A percentile compares a stretch with the other conserved stretches of the same genome.
phyloP scores from a whole-genome alignment of 2,329 filamentous ascomycete species.

The Alternaria solani region DNA sequence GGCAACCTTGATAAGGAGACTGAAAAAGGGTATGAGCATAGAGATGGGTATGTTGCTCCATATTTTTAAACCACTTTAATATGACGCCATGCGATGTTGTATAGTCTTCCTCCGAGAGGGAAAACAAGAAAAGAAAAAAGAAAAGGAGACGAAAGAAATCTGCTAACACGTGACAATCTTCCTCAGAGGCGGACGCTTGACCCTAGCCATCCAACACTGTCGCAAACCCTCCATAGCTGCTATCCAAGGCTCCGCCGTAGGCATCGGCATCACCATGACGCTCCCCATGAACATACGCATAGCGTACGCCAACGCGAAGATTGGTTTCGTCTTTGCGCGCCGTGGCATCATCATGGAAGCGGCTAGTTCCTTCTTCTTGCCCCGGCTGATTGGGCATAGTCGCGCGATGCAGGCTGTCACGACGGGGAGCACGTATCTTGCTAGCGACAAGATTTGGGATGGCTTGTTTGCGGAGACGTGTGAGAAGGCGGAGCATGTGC shows the following conservation, averaged over 20 bases:
- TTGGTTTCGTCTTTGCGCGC: slow-evolving; percentile 77
- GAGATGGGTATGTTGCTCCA: slow-evolving; percentile 57
- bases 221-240: slow-evolving; percentile 66
- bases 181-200: slow-evolving; percentile 54
- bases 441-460: slow-evolving; percentile 60
- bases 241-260: slow-evolving; percentile 64
- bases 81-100: background rate
- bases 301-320: slow-evolving; percentile 65
- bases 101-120: background rate
- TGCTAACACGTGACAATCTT: background rate
- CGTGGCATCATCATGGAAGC: slow-evolving; percentile 77
- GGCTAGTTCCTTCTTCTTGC: slow-evolving; percentile 74
- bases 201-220: slow-evolving; percentile 64
- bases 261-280: slow-evolving; percentile 67
- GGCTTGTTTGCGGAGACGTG: slow-evolving; percentile 73
- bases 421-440: slow-evolving; percentile 68
- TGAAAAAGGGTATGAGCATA: slow-evolving; percentile 58
- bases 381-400: slow-evolving; percentile 70
- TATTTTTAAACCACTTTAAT: background rate
- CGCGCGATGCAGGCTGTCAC: slow-evolving; percentile 71
- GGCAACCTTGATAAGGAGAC: slow-evolving; percentile 53
- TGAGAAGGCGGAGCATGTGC: slow-evolving; percentile 64
- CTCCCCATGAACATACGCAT: slow-evolving; percentile 65
- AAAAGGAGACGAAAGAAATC: background rate
- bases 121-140: background rate